A percentile compares a stretch with the other conserved stretches of the same genome.
phyloP scores from a whole-genome alignment of 2,329 filamentous ascomycete genomes.

The Boeremia lycopersici region DNA sequence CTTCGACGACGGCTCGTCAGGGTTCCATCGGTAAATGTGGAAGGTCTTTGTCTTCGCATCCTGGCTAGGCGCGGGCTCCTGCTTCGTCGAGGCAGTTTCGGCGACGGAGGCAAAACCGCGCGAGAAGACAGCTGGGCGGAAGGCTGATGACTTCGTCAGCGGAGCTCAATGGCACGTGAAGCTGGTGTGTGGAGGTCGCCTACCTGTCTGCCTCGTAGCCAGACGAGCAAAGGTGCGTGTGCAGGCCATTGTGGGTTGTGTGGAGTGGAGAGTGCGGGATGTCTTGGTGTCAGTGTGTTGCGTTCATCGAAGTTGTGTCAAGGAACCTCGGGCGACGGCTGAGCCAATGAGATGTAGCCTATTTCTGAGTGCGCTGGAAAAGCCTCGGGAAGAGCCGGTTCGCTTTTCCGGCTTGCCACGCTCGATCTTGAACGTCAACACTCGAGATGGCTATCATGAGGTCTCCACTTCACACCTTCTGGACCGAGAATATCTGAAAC shows the following conservation, averaged over 20 bases:
- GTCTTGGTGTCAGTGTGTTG: slow-evolving; percentile 29
- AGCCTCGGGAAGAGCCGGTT: slow-evolving; percentile 16
- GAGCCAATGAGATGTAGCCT: slow-evolving; percentile 13
- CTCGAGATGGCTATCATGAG: slow-evolving; percentile 10
- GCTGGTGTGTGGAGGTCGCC: slow-evolving; percentile 10
- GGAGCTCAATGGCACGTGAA: slow-evolving; percentile 27
- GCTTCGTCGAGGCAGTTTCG: slow-evolving; percentile 61
- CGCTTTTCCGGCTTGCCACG: slow-evolving; percentile 15
- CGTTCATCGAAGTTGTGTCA: slow-evolving; percentile 31
- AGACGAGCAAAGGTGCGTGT: slow-evolving; percentile 48
- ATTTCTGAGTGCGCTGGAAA: slow-evolving; percentile 5
- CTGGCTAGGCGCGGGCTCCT: slow-evolving; percentile 64
- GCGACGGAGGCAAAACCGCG: slow-evolving; percentile 48
- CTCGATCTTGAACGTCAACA: slow-evolving; percentile 23
- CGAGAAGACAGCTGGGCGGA: slow-evolving; percentile 45
- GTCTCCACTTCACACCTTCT: background rate
- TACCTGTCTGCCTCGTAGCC: slow-evolving; percentile 46
- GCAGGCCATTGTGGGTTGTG: slow-evolving; percentile 43
- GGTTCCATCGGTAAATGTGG: slow-evolving; percentile 99
- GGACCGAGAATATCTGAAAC: background rate
- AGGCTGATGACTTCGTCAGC: slow-evolving; percentile 38
- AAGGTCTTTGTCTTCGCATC: slow-evolving; percentile 83
- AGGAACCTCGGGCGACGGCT: slow-evolving; percentile 2
- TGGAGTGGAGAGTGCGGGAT: slow-evolving; percentile 36
- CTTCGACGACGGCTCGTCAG: slow-evolving; percentile 89